Conservation (phyloP, 2,329 filamentous ascomycete genomes). For the Coniochaeta pulveracea region DNA sequence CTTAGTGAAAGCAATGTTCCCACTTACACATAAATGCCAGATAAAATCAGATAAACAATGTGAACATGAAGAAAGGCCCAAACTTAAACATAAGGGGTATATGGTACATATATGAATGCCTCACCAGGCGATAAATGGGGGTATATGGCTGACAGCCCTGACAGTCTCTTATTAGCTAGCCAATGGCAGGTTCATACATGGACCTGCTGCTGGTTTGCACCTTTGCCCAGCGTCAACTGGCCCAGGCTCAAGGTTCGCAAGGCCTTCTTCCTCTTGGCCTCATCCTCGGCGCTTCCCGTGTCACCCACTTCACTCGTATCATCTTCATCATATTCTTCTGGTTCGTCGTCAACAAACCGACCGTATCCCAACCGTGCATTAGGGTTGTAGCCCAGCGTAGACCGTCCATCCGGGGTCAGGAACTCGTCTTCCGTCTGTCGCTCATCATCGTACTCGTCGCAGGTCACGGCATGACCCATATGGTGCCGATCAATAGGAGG, state of each 20-base stretch:
- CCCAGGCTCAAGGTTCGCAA: slow-evolving; percentile 54
- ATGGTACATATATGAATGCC: too few species aligned
- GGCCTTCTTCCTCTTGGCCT: slow-evolving; percentile 35
- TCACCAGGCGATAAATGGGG: too few species aligned
- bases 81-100: too few species aligned
- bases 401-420: slow-evolving; percentile 38
- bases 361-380: slow-evolving; percentile 19
- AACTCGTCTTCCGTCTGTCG: slow-evolving; percentile 31
- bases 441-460: slow-evolving; percentile 24
- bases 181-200: too few species aligned
- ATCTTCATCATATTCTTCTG: slow-evolving; percentile 16
- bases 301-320: slow-evolving; percentile 19
- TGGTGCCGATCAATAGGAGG: too few species aligned
- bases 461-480: slow-evolving; percentile 17
- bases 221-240: slow-evolving; percentile 40
- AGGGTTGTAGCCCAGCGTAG: slow-evolving; percentile 15
- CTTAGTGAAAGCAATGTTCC: too few species aligned
- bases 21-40: too few species aligned
- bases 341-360: slow-evolving; percentile 27
- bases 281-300: slow-evolving; percentile 8
- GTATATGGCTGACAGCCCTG: too few species aligned
- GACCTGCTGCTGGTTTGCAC: slow-evolving; percentile 15
- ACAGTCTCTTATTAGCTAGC: too few species aligned
- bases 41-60: too few species aligned
- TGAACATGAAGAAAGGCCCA: too few species aligned